Evolutionary conservation across 805 yeast species (phyloP).

Genomic region (Ogataea methylovora): DNA sequence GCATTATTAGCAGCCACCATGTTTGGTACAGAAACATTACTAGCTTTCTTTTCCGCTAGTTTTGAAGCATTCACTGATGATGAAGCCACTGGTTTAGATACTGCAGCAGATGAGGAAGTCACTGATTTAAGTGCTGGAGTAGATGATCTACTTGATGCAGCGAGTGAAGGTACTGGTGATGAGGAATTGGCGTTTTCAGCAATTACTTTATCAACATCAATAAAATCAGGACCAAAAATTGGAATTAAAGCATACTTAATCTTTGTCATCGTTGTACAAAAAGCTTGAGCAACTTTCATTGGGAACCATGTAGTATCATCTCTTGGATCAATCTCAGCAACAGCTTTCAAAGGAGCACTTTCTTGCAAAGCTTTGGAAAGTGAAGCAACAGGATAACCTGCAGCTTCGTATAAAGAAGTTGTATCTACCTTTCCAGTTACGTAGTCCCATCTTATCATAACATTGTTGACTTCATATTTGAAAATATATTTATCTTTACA

Average conservation of each 20-base stretch:
- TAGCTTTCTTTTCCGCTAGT: too few relatives aligned
- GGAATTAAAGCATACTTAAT: conserved; percentile 1
- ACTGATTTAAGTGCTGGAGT: too few relatives aligned
- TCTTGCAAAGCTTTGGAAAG: neutral
- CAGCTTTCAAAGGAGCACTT: neutral
- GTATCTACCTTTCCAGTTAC: neutral
- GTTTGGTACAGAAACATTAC: too few relatives aligned
- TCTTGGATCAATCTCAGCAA: neutral
- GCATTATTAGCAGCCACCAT: too few relatives aligned
- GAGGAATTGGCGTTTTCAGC: neutral
- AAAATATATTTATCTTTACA: neutral
- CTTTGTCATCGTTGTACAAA: neutral
- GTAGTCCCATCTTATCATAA: conserved; percentile 1
- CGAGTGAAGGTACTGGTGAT: neutral
- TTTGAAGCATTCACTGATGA: too few relatives aligned
- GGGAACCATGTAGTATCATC: neutral
- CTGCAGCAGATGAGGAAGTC: too few relatives aligned
- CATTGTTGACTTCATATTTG: neutral
- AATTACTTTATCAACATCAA: neutral
- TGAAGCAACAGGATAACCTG: neutral
- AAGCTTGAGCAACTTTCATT: neutral
- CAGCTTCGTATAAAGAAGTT: neutral
- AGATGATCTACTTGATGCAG: too few relatives aligned
- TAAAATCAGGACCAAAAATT: neutral
- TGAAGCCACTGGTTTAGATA: too few relatives aligned